phyloP scores from a whole-genome alignment of 192 early-diverging fungal species.

The Podila clonocystis region DNA sequence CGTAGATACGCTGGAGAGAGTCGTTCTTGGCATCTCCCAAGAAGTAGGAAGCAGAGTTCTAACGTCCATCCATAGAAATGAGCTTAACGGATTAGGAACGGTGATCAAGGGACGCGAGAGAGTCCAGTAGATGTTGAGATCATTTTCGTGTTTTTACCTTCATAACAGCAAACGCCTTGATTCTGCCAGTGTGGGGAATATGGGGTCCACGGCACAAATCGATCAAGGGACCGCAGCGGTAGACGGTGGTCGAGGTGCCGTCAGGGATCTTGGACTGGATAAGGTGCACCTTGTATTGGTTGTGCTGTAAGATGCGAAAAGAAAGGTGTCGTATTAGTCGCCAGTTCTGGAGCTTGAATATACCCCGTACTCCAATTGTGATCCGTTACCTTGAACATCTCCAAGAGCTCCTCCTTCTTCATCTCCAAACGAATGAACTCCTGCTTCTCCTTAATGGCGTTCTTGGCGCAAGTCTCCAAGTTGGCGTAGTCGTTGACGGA shows the following conservation, averaged over 20 bases:
- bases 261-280: slow-evolving; percentile 94
- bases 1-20: slow-evolving; percentile 98
- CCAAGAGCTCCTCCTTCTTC: slow-evolving; percentile 88
- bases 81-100: no score
- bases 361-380: neutral
- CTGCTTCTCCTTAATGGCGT: slow-evolving; percentile 95
- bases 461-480: slow-evolving; percentile 89
- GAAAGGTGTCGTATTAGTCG: neutral
- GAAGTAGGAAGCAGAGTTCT: slow-evolving; percentile 99
- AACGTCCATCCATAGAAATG: neutral
- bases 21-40: slow-evolving; percentile 97
- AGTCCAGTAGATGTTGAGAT: neutral
- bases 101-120: no score
- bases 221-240: slow-evolving; percentile 98
- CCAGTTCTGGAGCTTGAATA: no score
- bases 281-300: slow-evolving; percentile 97
- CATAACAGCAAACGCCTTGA: slow-evolving; percentile 91
- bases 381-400: slow-evolving; percentile 86
- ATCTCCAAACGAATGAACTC: slow-evolving; percentile 90
- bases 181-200: slow-evolving; percentile 91
- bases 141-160: slow-evolving; percentile 62
- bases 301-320: slow-evolving; percentile 64
- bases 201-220: slow-evolving; percentile 98
- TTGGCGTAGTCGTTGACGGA: slow-evolving; percentile 83
- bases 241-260: slow-evolving; percentile 94